These are phyloP conservation scores for Gillenia trifoliata DNA, from an alignment of 306 rosid species.

Conservation along the genomic window DNA sequence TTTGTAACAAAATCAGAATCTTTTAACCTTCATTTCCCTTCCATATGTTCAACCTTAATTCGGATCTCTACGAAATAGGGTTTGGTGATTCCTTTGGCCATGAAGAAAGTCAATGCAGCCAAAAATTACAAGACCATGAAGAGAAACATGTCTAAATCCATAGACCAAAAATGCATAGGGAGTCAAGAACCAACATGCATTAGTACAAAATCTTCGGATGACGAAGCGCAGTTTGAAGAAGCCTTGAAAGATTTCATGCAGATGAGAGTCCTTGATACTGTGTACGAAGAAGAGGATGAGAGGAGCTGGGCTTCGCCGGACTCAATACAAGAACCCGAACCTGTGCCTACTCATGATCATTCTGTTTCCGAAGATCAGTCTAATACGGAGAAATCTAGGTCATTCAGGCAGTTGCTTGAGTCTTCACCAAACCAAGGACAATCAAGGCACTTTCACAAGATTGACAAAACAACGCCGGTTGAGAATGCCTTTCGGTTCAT, in stretches of 20 bases:
- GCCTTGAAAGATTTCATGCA: slow-evolving; percentile 20
- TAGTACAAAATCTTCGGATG: background rate
- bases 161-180: background rate
- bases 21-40: background rate
- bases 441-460: slow-evolving; percentile 11
- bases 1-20: background rate
- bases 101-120: background rate
- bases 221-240: slow-evolving; percentile 11
- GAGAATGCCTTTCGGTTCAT: slow-evolving; percentile 6
- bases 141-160: slow-evolving; percentile 1
- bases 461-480: background rate
- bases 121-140: slow-evolving; percentile 7
- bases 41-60: background rate
- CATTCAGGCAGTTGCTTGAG: slow-evolving; percentile 15
- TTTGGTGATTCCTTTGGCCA: slow-evolving; percentile 16
- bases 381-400: slow-evolving; percentile 3
- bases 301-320: slow-evolving; percentile 22
- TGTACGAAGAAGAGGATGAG: slow-evolving; percentile 31
- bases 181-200: slow-evolving; percentile 4
- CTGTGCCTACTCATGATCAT: background rate
- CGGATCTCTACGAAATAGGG: slow-evolving; percentile 1
- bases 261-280: slow-evolving; percentile 26
- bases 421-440: slow-evolving; percentile 16
- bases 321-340: slow-evolving; percentile 5
- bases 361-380: slow-evolving; percentile 10